phyloP scores from a whole-genome alignment of 192 early-diverging fungal genomes.

The Jimgerdemannia lactiflua region DNA sequence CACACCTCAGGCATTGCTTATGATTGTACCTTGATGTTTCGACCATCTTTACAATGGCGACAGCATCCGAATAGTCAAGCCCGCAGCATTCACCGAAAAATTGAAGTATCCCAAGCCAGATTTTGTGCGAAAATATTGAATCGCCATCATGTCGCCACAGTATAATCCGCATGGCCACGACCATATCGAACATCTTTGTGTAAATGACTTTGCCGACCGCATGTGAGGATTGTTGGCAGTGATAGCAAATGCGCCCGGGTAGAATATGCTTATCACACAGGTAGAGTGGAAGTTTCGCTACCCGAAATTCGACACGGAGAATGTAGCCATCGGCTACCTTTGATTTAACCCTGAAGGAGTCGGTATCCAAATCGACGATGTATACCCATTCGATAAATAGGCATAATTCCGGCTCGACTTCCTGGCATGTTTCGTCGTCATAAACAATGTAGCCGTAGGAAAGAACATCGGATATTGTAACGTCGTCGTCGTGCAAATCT shows the following conservation, averaged over 20 bases:
- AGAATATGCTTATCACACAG: not conserved
- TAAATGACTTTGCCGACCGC: not conserved
- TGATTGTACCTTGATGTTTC: not conserved
- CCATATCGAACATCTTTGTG: not conserved
- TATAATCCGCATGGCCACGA: not conserved
- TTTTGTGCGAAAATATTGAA: not conserved
- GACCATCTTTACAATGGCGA: not conserved
- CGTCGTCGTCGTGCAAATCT: not conserved
- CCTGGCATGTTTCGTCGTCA: not conserved
- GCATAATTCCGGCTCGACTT: not conserved
- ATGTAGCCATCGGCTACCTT: too few relatives aligned
- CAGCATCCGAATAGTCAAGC: not conserved
- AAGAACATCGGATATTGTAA: not conserved
- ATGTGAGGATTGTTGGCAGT: not conserved
- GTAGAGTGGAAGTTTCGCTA: not conserved
- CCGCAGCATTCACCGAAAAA: not conserved
- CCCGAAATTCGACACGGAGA: not conserved
- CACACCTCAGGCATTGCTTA: not conserved
- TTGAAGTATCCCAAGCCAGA: not conserved
- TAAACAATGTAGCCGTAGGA: not conserved
- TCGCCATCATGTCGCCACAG: not conserved
- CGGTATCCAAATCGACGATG: not conserved
- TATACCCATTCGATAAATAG: not conserved
- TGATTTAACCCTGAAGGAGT: not conserved
- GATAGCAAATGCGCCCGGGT: not conserved